Evolutionary conservation across 2,329 filamentous ascomycete genomes (phyloP).

Genomic region (Coniella lustricola): DNA sequence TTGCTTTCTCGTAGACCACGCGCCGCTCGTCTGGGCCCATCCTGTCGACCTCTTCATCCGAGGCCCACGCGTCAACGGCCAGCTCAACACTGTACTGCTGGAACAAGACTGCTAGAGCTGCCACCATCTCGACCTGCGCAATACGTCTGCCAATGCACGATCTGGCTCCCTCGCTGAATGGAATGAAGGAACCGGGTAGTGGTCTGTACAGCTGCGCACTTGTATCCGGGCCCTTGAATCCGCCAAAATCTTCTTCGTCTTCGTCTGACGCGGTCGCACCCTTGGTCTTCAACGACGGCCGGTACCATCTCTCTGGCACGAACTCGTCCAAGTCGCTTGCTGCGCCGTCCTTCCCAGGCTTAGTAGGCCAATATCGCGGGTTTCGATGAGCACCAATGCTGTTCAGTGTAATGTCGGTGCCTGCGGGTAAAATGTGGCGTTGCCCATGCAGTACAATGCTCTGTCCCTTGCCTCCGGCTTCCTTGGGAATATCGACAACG

Average conservation of each 20-base stretch:
- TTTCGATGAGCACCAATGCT: conserved; percentile 56
- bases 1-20: conserved; percentile 55
- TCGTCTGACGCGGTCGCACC: conserved; percentile 19
- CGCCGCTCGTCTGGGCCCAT: conserved; percentile 42
- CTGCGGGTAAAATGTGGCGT: conserved; percentile 50
- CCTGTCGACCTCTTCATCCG: conserved; percentile 43
- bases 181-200: conserved; percentile 47
- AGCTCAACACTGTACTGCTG: conserved; percentile 62
- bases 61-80: conserved; percentile 54
- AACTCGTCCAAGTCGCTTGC: conserved; percentile 58
- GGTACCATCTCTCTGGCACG: conserved; percentile 67
- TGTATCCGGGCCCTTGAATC: conserved; percentile 54
- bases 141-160: conserved; percentile 52
- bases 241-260: conserved; percentile 46
- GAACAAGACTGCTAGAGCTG: conserved; percentile 47
- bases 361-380: conserved; percentile 64
- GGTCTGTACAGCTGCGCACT: conserved; percentile 55
- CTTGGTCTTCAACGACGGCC: conserved; percentile 19
- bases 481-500: conserved; percentile 66
- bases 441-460: conserved; percentile 51
- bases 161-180: conserved; percentile 52
- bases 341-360: conserved; percentile 36
- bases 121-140: conserved; percentile 52
- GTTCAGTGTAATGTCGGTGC: conserved; percentile 48
- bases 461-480: conserved; percentile 45